phyloP scores from a whole-genome alignment of 805 yeast species.

The Saturnispora saitoi region DNA sequence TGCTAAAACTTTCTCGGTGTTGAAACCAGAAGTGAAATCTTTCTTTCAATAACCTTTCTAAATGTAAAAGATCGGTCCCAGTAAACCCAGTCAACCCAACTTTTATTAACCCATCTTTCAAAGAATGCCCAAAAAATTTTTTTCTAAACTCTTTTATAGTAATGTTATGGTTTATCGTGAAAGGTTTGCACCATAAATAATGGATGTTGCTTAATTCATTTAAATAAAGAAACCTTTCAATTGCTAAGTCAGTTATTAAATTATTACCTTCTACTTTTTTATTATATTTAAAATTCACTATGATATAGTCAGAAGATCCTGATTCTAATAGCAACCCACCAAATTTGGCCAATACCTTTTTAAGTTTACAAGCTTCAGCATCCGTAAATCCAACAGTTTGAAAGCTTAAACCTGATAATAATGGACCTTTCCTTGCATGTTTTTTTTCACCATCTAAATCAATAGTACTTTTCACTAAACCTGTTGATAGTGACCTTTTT shows the following conservation, averaged over 20 bases:
- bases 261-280: background rate
- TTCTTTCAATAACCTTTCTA: constrained; percentile 45
- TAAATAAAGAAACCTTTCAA: constrained; percentile 24
- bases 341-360: constrained; percentile 20
- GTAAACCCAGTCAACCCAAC: constrained; percentile 26
- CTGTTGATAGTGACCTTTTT: constrained; percentile 8
- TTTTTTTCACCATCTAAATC: background rate
- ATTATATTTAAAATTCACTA: constrained; percentile 18
- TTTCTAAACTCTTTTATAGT: background rate
- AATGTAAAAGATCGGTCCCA: constrained; percentile 26
- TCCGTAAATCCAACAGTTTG: constrained; percentile 15
- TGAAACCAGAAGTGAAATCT: constrained; percentile 37
- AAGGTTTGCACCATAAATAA: constrained; percentile 21
- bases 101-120: constrained; percentile 4
- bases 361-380: constrained; percentile 15
- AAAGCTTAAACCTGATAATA: constrained; percentile 18
- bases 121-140: background rate
- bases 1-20: constrained; percentile 41
- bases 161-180: background rate
- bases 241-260: constrained; percentile 23
- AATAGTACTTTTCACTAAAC: background rate
- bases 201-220: constrained; percentile 13
- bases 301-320: constrained; percentile 9
- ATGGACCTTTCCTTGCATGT: background rate
- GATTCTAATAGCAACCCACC: constrained; percentile 15